Evolutionary conservation across 169 alveolate genomes (phyloP).

Genomic region (Pseudocohnilembus persalinus): DNA sequence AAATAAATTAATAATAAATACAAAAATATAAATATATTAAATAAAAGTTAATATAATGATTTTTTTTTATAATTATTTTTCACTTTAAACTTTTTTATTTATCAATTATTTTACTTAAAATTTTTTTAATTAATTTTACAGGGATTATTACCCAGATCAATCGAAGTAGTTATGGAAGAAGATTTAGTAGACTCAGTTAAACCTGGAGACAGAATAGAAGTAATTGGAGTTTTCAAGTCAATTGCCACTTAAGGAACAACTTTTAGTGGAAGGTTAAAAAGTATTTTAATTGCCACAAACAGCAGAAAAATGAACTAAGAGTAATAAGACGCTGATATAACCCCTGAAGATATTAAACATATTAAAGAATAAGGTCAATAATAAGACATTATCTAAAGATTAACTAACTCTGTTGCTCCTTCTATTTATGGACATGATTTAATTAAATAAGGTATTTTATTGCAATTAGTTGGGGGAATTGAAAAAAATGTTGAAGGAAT

Average conservation of each 20-base stretch:
- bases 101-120: too few relatives aligned
- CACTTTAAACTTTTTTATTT: too few relatives aligned
- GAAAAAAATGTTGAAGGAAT: slow-evolving; percentile 90
- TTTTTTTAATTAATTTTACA: background rate
- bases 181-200: slow-evolving; percentile 92
- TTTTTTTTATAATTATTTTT: too few relatives aligned
- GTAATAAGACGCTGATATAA: slow-evolving; percentile 62
- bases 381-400: slow-evolving; percentile 87
- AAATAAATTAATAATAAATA: too few relatives aligned
- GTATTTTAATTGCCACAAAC: slow-evolving; percentile 92
- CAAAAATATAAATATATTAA: too few relatives aligned
- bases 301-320: slow-evolving; percentile 71
- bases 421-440: slow-evolving; percentile 96
- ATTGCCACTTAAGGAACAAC: slow-evolving; percentile 78
- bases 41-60: too few relatives aligned
- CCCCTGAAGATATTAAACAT: slow-evolving; percentile 75
- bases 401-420: slow-evolving; percentile 96
- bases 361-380: slow-evolving; percentile 78
- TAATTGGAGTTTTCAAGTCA: slow-evolving; percentile 94
- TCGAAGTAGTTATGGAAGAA: slow-evolving; percentile 90
- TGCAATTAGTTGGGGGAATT: slow-evolving; percentile 95
- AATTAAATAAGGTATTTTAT: slow-evolving; percentile 92
- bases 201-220: slow-evolving; percentile 97
- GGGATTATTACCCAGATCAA: slow-evolving; percentile 97
- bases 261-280: slow-evolving; percentile 89